Base-by-base conservation (phyloP, 192 early-diverging fungal genomes). In the Geranomyces michiganensis region DNA sequence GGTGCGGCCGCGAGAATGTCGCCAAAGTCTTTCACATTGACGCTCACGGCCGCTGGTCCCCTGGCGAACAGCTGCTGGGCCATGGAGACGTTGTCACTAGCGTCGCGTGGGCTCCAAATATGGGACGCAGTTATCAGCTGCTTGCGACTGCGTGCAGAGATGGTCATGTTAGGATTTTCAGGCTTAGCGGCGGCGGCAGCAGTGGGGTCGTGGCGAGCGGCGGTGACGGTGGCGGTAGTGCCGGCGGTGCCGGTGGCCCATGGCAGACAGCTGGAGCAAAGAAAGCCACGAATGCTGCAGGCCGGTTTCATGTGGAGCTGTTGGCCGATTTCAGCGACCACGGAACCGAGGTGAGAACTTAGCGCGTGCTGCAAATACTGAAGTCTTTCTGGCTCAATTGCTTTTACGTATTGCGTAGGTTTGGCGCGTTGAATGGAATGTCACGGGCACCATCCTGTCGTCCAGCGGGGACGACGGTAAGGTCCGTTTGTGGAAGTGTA, bases 361-460 rank as follows among this genome's bases (percentile, higher is more conserved):
- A n/a, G n/a, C n/a, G n/a, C n/a, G n/a, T n/a, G n/a, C n/a, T n/a
- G n/a, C n/a, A n/a, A n/a, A n/a, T n/a, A n/a, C n/a, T n/a, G n/a
- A n/a, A n/a, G n/a, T n/a, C n/a, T n/a, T n/a, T n/a, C n/a, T n/a
- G n/a, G n/a, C n/a, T n/a, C n/a, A n/a, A n/a, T n/a, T n/a, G n/a
- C n/a, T n/a, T n/a, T n/a, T n/a, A n/a, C n/a, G n/a, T n/a, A n/a
- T n/a, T n/a, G n/a, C n/a, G n/a, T 60, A 90, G 85, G 88, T 93
- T 1, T 94, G 93, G 93, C 71, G 89, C 15, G 92, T 92, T 0
- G 86, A 90, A 59, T 95, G 93, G 93, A 95, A 95, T 75, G 74
- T 94, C 10, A 92, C 89, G 3, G 92, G 92, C 1, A 94, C 92
- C 0, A 88, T 92, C 41, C 74, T 94, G 9, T 86, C 88, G 10